Evolutionary conservation across 2,329 filamentous ascomycete species (phyloP).

Genomic region (Aureobasidium sp.): DNA sequence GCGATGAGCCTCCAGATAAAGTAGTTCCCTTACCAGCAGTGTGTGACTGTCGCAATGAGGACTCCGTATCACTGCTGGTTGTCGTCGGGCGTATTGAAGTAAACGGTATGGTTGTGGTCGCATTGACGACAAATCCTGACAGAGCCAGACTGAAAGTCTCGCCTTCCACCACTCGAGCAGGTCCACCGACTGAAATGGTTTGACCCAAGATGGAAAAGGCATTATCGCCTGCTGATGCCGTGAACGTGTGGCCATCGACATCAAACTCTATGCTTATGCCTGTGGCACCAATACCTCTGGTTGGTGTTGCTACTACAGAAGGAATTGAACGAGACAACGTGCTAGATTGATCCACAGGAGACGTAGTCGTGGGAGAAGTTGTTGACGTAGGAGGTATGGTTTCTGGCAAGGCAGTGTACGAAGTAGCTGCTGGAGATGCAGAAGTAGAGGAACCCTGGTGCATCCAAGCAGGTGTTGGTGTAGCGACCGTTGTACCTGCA

Average conservation of each 20-base stretch:
- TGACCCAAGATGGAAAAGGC: constrained; percentile 5
- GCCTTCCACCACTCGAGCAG: constrained; percentile 1
- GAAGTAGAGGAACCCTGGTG: background rate
- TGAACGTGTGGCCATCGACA: constrained; percentile 1
- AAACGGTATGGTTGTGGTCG: constrained; percentile 5
- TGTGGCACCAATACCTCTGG: constrained; percentile 1
- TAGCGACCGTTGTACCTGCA: background rate
- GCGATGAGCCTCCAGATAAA: background rate
- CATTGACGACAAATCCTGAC: constrained; percentile 8
- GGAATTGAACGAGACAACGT: background rate
- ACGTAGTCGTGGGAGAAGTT: background rate
- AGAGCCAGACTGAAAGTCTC: constrained; percentile 12
- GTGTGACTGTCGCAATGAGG: background rate
- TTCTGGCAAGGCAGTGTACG: constrained; percentile 6
- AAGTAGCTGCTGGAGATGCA: constrained; percentile 11
- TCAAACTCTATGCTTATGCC: background rate
- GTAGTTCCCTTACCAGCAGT: background rate
- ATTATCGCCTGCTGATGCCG: constrained; percentile 4
- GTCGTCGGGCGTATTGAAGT: background rate
- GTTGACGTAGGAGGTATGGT: background rate
- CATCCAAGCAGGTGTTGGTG: constrained; percentile 1
- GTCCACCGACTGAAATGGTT: constrained; percentile 6
- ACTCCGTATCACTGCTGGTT: background rate
- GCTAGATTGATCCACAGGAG: background rate
- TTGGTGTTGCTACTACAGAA: background rate